These are phyloP conservation scores for Truncatella angustata DNA, from an alignment of 2,329 filamentous ascomycete species.

Conservation along the genomic window DNA sequence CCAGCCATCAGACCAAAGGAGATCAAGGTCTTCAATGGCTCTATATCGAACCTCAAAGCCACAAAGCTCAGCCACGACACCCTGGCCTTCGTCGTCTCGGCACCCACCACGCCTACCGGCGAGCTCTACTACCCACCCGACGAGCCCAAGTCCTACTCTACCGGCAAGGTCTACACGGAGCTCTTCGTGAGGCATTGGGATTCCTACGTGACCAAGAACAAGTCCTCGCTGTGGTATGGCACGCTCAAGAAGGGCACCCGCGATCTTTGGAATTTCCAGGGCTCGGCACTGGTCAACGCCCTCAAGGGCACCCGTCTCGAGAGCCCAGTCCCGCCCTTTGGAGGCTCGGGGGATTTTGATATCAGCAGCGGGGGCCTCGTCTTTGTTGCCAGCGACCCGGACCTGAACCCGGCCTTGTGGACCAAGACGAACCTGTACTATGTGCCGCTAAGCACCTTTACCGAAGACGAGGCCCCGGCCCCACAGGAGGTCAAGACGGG, in stretches of 20 bases:
- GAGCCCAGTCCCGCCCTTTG: constrained; percentile 74
- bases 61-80: constrained; percentile 48
- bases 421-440: constrained; percentile 84
- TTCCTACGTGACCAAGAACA: constrained; percentile 66
- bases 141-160: constrained; percentile 58
- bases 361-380: constrained; percentile 63
- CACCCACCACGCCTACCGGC: constrained; percentile 66
- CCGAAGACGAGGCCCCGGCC: constrained; percentile 45
- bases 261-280: constrained; percentile 39
- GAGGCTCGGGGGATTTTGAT: constrained; percentile 78
- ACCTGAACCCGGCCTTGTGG: constrained; percentile 67
- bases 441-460: constrained; percentile 62
- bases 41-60: constrained; percentile 58
- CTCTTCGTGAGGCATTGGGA: constrained; percentile 86
- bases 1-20: constrained; percentile 36
- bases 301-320: constrained; percentile 59
- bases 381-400: constrained; percentile 74
- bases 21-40: constrained; percentile 48
- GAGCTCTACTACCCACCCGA: constrained; percentile 65
- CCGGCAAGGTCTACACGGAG: constrained; percentile 69
- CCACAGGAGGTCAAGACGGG: constrained; percentile 57
- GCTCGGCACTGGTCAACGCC: constrained; percentile 58
- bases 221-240: constrained; percentile 56
- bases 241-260: constrained; percentile 32
- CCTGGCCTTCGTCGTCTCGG: constrained; percentile 58